Evolutionary conservation across 495 filamentous ascomycete genomes (phyloP), one percentile per base, ranked within the genome.

Genomic region (Corynascus novoguineensis): DNA sequence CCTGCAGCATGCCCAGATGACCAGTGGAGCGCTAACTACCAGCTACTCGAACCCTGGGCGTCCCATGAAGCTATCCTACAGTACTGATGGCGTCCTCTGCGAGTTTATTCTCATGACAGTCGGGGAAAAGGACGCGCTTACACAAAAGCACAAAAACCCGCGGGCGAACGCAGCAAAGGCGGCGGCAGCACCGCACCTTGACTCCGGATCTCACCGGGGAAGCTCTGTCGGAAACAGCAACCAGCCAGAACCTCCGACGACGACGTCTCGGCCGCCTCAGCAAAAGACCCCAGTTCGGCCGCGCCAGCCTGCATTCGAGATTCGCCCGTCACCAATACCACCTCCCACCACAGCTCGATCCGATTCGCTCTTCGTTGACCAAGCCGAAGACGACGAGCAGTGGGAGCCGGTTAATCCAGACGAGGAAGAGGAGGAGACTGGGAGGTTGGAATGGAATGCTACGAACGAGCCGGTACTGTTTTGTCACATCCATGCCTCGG

Each of bases 71-170:
- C 72, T 97, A 10, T 82, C 77, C 29, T 97, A 97, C 67, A 76
- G 76, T 8, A 72, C 72, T 25, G 83, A 88, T 48, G 93, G 91
- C 15, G 76, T 97, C 52, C 71, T 81, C 45, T 88, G 86, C 57
- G 89, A 96, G 53, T 97, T 95, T 65, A 92, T 92, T 15, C 71
- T 98, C 42, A 97, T 96, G 92, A 98, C 93, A 10, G 83, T 87
- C 29, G 90, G 91, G n/a, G 89, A 95, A 55, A 81, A 81, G 59
- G 73, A 75, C 31, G 70, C 68, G 50, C 60, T 68, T 9, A 61
- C 62, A 15, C 71, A 69, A 31, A 77, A 72, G 62, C 65, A 68
- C 47, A 76, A 77, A 57, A 74, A 67, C 53, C 53, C 64, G 5
- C 66, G 65, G 15, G 50, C 58, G 12, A 76, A 67, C 32, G 58